Percentiles rank a stretch among this genome's conserved stretches.
Conservation (phyloP, 2,329 filamentous ascomycete genomes). For the Cercospora brassicicola region DNA sequence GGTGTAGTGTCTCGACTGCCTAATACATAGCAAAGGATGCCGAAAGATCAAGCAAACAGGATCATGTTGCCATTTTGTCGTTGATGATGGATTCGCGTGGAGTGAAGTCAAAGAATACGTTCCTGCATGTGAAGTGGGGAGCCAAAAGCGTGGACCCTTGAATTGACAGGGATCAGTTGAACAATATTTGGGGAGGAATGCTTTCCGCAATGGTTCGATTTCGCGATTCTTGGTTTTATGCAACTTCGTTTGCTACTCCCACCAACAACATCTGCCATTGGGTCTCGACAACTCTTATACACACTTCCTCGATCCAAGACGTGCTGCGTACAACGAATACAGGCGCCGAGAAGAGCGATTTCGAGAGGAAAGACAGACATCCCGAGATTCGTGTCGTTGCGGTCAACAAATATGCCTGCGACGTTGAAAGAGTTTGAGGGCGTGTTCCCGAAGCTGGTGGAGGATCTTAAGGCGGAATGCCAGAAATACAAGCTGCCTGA, state of each 20-base stretch:
- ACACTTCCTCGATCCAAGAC: background rate
- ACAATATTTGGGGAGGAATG: constrained; percentile 1
- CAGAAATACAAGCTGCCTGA: constrained; percentile 79
- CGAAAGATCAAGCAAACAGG: no score
- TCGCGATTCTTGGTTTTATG: constrained; percentile 5
- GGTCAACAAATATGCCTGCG: constrained; percentile 59
- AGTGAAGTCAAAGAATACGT: background rate
- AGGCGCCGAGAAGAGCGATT: background rate
- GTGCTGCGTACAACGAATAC: background rate
- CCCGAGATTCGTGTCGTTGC: constrained; percentile 2
- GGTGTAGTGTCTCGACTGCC: no score
- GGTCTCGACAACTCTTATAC: background rate
- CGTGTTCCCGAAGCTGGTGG: constrained; percentile 81
- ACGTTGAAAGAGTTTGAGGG: constrained; percentile 85
- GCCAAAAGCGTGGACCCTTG: background rate
- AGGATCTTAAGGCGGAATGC: constrained; percentile 76
- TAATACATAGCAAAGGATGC: no score
- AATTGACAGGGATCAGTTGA: background rate
- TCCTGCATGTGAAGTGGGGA: constrained; percentile 6
- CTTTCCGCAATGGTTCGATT: constrained; percentile 6
- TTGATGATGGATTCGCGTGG: background rate
- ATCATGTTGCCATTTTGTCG: background rate
- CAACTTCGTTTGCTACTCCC: background rate
- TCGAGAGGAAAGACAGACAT: constrained; percentile 3
- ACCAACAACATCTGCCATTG: background rate